A percentile compares a stretch with the other conserved stretches of the same genome.
These are phyloP conservation scores for Jamesozyma spencerorum DNA, from an alignment of 805 yeast species.

Conservation along the genomic window DNA sequence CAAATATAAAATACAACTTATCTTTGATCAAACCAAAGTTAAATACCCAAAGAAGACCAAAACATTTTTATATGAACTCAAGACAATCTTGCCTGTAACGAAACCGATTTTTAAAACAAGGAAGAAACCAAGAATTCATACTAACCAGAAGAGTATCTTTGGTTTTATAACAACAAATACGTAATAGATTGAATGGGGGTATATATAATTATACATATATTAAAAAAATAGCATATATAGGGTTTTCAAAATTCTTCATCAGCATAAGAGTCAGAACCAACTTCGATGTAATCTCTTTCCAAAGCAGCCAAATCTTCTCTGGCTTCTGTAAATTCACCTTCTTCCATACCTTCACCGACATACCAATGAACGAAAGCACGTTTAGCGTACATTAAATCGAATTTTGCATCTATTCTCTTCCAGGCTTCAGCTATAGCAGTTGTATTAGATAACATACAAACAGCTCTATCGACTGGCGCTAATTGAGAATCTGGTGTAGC, in stretches of 20 bases:
- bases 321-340: constrained; percentile 97
- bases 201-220: background rate
- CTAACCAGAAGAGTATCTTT: too few relatives aligned
- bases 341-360: constrained; percentile 99
- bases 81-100: too few relatives aligned
- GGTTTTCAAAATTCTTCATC: constrained; percentile 47
- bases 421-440: constrained; percentile 98
- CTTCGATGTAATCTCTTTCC: constrained; percentile 95
- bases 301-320: constrained; percentile 97
- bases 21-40: too few relatives aligned
- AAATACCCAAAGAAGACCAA: too few relatives aligned
- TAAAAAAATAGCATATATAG: background rate
- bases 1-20: too few relatives aligned
- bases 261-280: constrained; percentile 82
- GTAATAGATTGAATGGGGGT: too few relatives aligned
- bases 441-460: constrained; percentile 95
- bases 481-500: constrained; percentile 82
- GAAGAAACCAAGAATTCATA: too few relatives aligned
- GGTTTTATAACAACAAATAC: too few relatives aligned
- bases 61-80: too few relatives aligned
- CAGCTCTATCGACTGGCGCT: constrained; percentile 91
- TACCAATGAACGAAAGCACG: constrained; percentile 99
- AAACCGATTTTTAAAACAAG: too few relatives aligned
- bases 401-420: constrained; percentile 94
- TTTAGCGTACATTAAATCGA: constrained; percentile 96